These are phyloP conservation scores for Colletotrichum magnum DNA, from an alignment of 2,329 filamentous ascomycete genomes.

Conservation along the genomic window DNA sequence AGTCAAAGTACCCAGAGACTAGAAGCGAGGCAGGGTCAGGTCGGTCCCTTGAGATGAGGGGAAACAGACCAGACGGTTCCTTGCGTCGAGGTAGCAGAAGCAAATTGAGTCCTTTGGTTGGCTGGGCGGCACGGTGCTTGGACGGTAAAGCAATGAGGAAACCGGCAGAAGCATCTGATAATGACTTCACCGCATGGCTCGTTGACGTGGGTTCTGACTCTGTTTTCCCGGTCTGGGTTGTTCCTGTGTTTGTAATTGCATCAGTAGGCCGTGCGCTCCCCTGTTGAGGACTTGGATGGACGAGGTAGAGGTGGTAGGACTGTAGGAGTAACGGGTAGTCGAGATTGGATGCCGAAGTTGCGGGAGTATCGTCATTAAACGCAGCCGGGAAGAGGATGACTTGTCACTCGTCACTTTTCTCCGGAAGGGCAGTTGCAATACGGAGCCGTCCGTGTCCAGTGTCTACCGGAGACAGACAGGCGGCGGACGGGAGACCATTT, in stretches of 20 bases:
- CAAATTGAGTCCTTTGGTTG: slow-evolving; percentile 21
- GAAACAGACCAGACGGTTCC: slow-evolving; percentile 8
- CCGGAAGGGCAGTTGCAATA: neutral
- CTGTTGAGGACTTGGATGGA: too few species aligned
- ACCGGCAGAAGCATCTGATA: slow-evolving; percentile 39
- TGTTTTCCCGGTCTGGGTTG: neutral
- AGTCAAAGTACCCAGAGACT: neutral
- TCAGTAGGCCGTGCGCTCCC: neutral
- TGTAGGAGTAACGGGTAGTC: neutral
- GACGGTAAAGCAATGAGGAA: slow-evolving; percentile 35
- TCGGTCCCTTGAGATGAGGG: slow-evolving; percentile 10
- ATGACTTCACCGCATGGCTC: slow-evolving; percentile 38
- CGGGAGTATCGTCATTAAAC: slow-evolving; percentile 19
- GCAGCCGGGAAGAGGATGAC: slow-evolving; percentile 6
- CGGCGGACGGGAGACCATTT: too few species aligned
- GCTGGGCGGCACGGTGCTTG: slow-evolving; percentile 31
- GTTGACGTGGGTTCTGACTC: slow-evolving; percentile 20
- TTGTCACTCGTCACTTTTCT: slow-evolving; percentile 2
- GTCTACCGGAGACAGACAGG: neutral
- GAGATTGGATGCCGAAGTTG: slow-evolving; percentile 13
- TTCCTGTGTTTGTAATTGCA: neutral
- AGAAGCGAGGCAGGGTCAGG: slow-evolving; percentile 6
- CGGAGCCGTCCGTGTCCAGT: neutral
- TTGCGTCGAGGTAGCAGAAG: slow-evolving; percentile 3
- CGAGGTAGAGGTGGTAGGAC: too few species aligned